Percentiles rank a stretch among this genome's conserved stretches.
These are phyloP conservation scores for Aspergillus tubingensis DNA, from an alignment of 2,329 filamentous ascomycete species.

Conservation along the genomic window DNA sequence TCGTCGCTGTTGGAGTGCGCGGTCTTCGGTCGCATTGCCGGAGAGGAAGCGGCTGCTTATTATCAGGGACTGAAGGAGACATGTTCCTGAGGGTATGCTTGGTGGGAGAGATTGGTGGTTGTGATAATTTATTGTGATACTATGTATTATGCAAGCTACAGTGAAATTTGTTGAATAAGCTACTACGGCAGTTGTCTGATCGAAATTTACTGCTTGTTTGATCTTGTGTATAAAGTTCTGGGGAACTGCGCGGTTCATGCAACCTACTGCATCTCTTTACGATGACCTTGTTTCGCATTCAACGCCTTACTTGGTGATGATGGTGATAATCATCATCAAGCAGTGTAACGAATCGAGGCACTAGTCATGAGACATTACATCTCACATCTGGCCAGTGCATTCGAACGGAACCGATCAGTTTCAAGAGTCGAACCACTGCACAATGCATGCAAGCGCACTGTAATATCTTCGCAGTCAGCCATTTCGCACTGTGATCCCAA, in stretches of 20 bases:
- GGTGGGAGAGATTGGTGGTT: neutral
- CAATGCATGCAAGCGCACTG: neutral
- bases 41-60: constrained; percentile 47
- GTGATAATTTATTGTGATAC: neutral
- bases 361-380: neutral
- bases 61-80: constrained; percentile 9
- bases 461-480: neutral
- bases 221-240: no score
- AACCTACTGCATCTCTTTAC: neutral
- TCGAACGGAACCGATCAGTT: neutral
- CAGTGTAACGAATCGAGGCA: neutral
- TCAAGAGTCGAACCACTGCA: neutral
- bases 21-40: constrained; percentile 63
- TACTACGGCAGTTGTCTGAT: neutral
- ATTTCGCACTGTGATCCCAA: neutral
- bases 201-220: neutral
- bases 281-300: neutral
- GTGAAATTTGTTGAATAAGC: neutral
- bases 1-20: constrained; percentile 65
- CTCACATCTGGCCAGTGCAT: neutral
- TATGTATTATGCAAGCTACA: no score
- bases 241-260: neutral
- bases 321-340: neutral
- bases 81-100: neutral
- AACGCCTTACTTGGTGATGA: neutral